Percentiles rank a stretch among this genome's conserved stretches.
phyloP scores from a whole-genome alignment of 768 basidiomycete species.

The Tricholoma sp. region DNA sequence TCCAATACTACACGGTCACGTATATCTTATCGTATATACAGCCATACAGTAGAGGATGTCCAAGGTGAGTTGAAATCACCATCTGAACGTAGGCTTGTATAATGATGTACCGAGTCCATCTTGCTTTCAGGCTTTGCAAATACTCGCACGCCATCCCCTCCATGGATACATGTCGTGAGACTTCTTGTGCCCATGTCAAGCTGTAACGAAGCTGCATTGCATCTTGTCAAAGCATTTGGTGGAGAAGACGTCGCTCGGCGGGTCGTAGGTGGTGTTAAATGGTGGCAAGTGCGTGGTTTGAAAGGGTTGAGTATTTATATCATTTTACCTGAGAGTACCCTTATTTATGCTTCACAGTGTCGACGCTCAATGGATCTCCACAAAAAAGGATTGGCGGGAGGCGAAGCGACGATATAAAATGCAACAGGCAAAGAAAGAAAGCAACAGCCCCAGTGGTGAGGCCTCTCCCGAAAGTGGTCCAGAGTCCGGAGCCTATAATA shows the following conservation, averaged over 20 bases:
- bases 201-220: slow-evolving; percentile 69
- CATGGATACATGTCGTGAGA: slow-evolving; percentile 73
- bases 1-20: not conserved
- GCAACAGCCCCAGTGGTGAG: slow-evolving; percentile 4
- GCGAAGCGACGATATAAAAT: slow-evolving; percentile 54
- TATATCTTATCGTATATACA: slow-evolving; percentile 20
- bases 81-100: not conserved
- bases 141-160: slow-evolving; percentile 78
- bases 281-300: slow-evolving; percentile 95
- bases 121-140: slow-evolving; percentile 58
- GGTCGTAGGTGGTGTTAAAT: slow-evolving; percentile 85
- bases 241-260: slow-evolving; percentile 71
- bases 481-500: slow-evolving; percentile 42
- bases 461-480: slow-evolving; percentile 9
- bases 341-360: slow-evolving; percentile 40
- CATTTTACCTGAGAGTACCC: slow-evolving; percentile 1
- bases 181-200: slow-evolving; percentile 67
- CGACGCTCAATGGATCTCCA: slow-evolving; percentile 83
- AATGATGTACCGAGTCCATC: not conserved
- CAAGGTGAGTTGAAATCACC: slow-evolving; percentile 36
- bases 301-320: slow-evolving; percentile 56
- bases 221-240: slow-evolving; percentile 75
- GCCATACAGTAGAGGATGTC: slow-evolving; percentile 82
- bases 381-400: slow-evolving; percentile 78
- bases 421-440: slow-evolving; percentile 29